Conservation (phyloP, 129 eudicot genomes). For the Rutidosis leptorrhynchoides region DNA sequence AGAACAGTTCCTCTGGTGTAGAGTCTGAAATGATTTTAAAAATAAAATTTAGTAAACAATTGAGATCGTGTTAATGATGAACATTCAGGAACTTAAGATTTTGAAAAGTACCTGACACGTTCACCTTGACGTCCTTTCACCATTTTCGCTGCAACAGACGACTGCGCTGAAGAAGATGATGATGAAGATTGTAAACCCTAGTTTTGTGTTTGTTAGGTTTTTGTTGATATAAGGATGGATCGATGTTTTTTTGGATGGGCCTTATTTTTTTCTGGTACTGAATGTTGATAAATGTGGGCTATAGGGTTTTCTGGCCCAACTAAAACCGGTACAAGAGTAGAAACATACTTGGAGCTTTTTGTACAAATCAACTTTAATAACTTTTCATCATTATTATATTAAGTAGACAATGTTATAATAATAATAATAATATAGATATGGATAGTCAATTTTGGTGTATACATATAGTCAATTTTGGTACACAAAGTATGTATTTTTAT, state of each 20-base stretch:
- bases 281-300: background rate
- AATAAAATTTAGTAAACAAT: background rate
- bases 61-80: background rate
- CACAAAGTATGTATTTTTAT: too few relatives aligned
- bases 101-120: slow-evolving; percentile 32
- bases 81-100: background rate
- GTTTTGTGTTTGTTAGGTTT: background rate
- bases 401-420: too few relatives aligned
- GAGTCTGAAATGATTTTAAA: slow-evolving; percentile 24
- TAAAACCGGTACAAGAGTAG: too few relatives aligned
- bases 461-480: too few relatives aligned
- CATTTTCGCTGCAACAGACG: slow-evolving; percentile 32
- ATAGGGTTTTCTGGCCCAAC: background rate
- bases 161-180: slow-evolving; percentile 12
- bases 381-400: too few relatives aligned
- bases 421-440: too few relatives aligned
- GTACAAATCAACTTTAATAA: too few relatives aligned
- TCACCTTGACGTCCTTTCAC: slow-evolving; percentile 51
- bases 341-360: too few relatives aligned
- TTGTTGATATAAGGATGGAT: slow-evolving; percentile 14
- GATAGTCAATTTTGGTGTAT: too few relatives aligned
- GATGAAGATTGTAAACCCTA: slow-evolving; percentile 18
- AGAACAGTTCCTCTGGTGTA: slow-evolving; percentile 47
- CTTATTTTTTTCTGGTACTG: background rate
- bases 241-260: slow-evolving; percentile 6